Evolutionary conservation across 225 moss, liverwort and hornwort species (phyloP), one percentile per base, ranked within the genome.

Genomic region (Lunularia cruciata): DNA sequence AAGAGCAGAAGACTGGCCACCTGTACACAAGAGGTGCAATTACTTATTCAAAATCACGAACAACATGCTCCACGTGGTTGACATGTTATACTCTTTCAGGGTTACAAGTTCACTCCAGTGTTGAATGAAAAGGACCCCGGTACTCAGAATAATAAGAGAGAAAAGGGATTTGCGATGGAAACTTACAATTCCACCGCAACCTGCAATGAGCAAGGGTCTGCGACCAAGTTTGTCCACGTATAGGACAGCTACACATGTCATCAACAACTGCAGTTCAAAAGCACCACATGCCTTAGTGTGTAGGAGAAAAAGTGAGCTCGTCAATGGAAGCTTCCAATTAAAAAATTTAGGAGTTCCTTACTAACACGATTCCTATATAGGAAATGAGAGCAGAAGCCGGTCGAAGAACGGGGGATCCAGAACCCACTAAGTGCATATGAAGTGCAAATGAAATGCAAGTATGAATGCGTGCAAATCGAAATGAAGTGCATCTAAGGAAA

Each of bases 151-250:
- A 52, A 13, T 31, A 12, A 34, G 38, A 26, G 13, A 27, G 26
- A 5, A 33, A 33, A 28, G 16, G 4, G n/a, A 25, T 5, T 20
- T 19, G 58, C 20, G 15, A 52, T 34, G 48, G 16, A 64, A 35
- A 15, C 82, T 73, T 13, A 83, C 65, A 40, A 98, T 85, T 45
- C 98, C 98, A 12, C 75, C 77, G 36, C 91, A 86, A 13, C 98
- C 98, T 47, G 84, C 76, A 25, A 98, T 86, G n/a, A 98, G 76
- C 48, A 98, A 67, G 18, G 98, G 98, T 16, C 93, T 81, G 20
- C 98, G 85, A n/a, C 98, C 98, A 18, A 85, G 73, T 60, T 93
- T 98, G 83, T 98, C 98, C 23, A 98, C 93, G 25, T 88, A 89
- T 49, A 88, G 20, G 5, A 91, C 89, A 27, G 98, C 98, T 4